Conservation (phyloP, 108 stramenopile genomes). For the Schizochytrium sp. region DNA sequence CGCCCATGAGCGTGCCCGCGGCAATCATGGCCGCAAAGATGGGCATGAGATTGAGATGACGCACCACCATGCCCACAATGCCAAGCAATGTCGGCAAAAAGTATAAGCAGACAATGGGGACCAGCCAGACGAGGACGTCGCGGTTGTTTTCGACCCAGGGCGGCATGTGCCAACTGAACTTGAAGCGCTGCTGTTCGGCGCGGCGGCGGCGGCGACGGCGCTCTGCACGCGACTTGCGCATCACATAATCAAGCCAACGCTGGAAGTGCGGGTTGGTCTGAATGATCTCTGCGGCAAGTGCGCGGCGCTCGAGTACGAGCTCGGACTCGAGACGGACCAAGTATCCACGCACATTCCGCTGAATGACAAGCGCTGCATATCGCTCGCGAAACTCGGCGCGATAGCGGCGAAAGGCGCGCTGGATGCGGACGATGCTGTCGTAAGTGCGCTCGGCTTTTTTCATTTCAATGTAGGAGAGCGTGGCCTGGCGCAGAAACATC, state of each 20-base stretch:
- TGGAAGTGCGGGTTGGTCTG: neutral
- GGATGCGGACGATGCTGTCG: conserved; percentile 73
- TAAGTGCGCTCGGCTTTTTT: conserved; percentile 59
- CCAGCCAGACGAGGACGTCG: neutral
- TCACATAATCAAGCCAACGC: neutral
- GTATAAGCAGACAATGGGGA: neutral
- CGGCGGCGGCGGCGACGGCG: neutral
- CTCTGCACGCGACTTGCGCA: neutral
- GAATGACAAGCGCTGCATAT: conserved; percentile 60
- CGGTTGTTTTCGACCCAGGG: neutral
- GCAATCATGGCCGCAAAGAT: neutral
- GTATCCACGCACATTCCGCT: conserved; percentile 65
- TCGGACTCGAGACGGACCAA: conserved; percentile 14
- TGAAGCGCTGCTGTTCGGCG: neutral
- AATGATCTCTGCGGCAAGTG: conserved; percentile 25
- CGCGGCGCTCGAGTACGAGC: conserved; percentile 59
- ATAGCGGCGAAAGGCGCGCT: conserved; percentile 59
- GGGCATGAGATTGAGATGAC: neutral
- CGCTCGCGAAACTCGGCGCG: conserved; percentile 51
- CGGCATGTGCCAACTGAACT: neutral
- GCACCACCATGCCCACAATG: neutral
- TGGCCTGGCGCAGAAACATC: conserved; percentile 83
- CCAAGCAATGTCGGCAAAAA: neutral
- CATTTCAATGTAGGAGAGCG: conserved; percentile 77
- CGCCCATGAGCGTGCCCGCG: neutral